phyloP scores from a whole-genome alignment of 148 eudicot genomes.

The Rhododendron simsii region DNA sequence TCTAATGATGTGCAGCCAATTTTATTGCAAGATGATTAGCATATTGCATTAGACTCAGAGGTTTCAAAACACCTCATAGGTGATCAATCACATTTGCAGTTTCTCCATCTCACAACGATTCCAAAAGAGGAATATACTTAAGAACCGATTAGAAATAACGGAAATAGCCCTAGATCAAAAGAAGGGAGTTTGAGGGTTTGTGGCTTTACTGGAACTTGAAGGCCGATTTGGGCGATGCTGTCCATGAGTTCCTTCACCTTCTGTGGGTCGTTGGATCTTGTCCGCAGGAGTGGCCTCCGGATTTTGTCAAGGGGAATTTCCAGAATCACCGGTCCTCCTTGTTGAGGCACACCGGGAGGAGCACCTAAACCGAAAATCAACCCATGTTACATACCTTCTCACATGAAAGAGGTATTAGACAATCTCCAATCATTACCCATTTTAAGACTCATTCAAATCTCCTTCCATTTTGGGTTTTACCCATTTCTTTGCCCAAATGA shows the following conservation, averaged over 20 bases:
- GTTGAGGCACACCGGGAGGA: slow-evolving; percentile 45
- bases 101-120: background rate
- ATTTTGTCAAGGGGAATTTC: slow-evolving; percentile 85
- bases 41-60: background rate
- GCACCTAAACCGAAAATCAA: slow-evolving; percentile 36
- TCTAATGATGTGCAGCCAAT: background rate
- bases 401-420: too few relatives aligned
- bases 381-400: background rate
- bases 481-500: background rate
- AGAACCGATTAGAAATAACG: background rate
- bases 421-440: too few relatives aligned
- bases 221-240: slow-evolving; percentile 80
- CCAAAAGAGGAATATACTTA: background rate
- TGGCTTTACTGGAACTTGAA: slow-evolving; percentile 84
- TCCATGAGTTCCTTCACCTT: slow-evolving; percentile 92
- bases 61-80: background rate
- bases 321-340: slow-evolving; percentile 68
- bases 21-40: background rate
- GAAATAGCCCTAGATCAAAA: background rate
- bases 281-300: slow-evolving; percentile 89
- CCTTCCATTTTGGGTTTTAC: background rate
- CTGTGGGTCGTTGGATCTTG: slow-evolving; percentile 76
- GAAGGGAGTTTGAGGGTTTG: background rate
- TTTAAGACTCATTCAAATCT: too few relatives aligned
- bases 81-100: background rate